phyloP scores from a whole-genome alignment of 495 filamentous ascomycete species.

The Aspergillus egyptiacus region DNA sequence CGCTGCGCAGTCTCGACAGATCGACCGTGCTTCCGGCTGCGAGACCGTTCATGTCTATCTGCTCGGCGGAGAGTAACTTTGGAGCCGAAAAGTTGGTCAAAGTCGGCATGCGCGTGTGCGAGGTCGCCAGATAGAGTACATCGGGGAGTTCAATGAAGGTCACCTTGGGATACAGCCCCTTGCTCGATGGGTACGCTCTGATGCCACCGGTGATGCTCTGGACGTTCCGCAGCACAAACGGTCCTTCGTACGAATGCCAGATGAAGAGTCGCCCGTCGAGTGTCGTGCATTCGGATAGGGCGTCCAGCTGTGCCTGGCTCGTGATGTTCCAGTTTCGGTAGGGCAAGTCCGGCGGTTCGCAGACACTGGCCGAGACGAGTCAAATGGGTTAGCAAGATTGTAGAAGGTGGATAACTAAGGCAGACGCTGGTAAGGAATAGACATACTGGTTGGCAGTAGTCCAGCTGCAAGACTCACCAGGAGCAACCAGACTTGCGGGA shows the following conservation, averaged over 20 bases:
- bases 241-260: not conserved
- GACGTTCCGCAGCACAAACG: not conserved
- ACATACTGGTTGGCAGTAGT: not conserved
- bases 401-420: not conserved
- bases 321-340: not conserved
- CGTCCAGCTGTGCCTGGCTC: not conserved
- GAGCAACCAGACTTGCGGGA: not conserved
- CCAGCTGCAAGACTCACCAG: not conserved
- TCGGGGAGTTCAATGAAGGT: not conserved
- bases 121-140: not conserved
- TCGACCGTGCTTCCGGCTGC: not conserved
- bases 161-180: not conserved
- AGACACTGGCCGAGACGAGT: not conserved
- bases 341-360: not conserved
- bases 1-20: not conserved
- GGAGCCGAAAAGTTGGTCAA: not conserved
- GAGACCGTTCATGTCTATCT: not conserved
- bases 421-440: not conserved
- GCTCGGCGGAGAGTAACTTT: not conserved
- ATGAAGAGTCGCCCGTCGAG: not conserved
- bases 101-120: not conserved
- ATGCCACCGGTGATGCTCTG: not conserved
- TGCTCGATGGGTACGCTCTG: not conserved
- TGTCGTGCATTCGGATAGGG: not conserved
- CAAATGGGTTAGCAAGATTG: not conserved